A percentile compares a stretch with the other conserved stretches of the same genome.
Evolutionary conservation across 140 eudicot species (phyloP).

Genomic region (Erigeron philadelphicus): DNA sequence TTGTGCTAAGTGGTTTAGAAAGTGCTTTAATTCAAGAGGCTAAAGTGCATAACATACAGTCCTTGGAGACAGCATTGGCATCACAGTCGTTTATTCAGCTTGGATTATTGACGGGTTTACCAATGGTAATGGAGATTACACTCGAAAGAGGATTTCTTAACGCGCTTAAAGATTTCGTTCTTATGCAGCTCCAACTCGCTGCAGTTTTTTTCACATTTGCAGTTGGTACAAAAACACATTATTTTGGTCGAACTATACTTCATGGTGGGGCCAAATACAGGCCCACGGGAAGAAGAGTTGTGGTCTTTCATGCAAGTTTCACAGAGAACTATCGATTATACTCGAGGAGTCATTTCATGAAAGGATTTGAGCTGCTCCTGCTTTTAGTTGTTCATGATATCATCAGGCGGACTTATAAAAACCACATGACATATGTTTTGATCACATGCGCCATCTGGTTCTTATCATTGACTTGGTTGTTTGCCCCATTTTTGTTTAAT

Average conservation of each 20-base stretch:
- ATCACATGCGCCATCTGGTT: constrained; percentile 83
- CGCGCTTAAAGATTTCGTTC: constrained; percentile 85
- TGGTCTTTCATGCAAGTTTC: constrained; percentile 77
- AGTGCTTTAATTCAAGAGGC: constrained; percentile 59
- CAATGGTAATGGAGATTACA: constrained; percentile 92
- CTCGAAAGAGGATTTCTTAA: constrained; percentile 76
- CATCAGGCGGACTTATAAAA: constrained; percentile 52
- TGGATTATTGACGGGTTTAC: constrained; percentile 84
- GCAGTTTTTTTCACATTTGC: constrained; percentile 97
- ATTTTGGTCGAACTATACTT: constrained; percentile 88
- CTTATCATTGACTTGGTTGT: constrained; percentile 81
- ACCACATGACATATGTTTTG: constrained; percentile 61
- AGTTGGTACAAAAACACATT: constrained; percentile 79
- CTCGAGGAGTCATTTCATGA: constrained; percentile 89
- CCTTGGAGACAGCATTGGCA: constrained; percentile 90
- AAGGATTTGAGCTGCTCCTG: constrained; percentile 79
- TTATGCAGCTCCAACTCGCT: constrained; percentile 96
- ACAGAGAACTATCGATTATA: constrained; percentile 81
- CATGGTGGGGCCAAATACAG: constrained; percentile 92
- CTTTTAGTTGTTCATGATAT: constrained; percentile 67
- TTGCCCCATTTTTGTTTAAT: constrained; percentile 89
- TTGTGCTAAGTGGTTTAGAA: constrained; percentile 85
- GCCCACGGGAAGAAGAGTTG: constrained; percentile 89
- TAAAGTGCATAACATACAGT: constrained; percentile 55
- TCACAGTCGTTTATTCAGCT: constrained; percentile 97